Evolutionary conservation across 139 green algal genomes (phyloP).

Genomic region (Coccomyxa sp.): DNA sequence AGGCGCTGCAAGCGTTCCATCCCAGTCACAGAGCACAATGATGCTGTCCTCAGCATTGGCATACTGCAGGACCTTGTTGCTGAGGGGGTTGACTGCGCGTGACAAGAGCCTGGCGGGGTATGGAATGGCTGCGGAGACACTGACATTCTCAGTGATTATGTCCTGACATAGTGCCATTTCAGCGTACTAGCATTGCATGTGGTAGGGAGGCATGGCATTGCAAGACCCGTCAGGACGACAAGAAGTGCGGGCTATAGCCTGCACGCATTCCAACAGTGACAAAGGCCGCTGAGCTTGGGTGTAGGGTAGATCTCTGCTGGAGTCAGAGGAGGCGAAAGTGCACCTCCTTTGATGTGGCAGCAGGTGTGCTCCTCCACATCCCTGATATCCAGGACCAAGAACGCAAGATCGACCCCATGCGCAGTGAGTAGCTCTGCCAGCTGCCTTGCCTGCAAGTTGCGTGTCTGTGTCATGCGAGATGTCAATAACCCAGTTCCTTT

Average conservation of each 20-base stretch:
- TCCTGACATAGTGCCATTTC: background rate
- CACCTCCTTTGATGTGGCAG: background rate
- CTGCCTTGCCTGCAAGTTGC: background rate
- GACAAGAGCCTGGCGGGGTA: slow-evolving; percentile 15
- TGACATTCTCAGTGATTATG: too few species aligned
- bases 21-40: slow-evolving; percentile 14
- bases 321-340: too few species aligned
- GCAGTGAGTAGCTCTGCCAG: background rate
- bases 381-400: background rate
- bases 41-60: slow-evolving; percentile 10
- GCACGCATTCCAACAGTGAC: too few species aligned
- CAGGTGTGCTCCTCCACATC: background rate
- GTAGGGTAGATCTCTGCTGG: too few species aligned
- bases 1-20: slow-evolving; percentile 5
- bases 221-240: background rate
- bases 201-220: background rate
- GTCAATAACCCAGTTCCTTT: background rate
- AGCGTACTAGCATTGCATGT: background rate
- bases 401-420: background rate
- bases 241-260: background rate
- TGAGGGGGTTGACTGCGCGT: slow-evolving; percentile 14
- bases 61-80: slow-evolving; percentile 16
- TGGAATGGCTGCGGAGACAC: slow-evolving; percentile 2
- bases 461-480: background rate
- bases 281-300: too few species aligned